Base-by-base conservation (phyloP, 2,329 filamentous ascomycete species). In the Cephalotrichum gorgonifer region DNA sequence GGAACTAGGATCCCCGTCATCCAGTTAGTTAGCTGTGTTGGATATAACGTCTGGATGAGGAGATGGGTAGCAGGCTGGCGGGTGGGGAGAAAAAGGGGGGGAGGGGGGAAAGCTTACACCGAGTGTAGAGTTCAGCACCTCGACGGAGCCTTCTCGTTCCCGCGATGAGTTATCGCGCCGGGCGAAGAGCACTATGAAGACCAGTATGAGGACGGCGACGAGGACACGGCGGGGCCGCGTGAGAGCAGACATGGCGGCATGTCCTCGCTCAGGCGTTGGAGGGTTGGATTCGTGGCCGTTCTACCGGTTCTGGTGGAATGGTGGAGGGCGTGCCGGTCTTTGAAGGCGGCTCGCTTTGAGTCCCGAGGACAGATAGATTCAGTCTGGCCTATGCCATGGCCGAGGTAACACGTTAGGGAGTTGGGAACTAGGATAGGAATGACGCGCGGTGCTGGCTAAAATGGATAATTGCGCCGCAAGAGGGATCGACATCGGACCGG, bases 1-100 rank as follows among this genome's bases (percentile, higher is more conserved):
- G 62, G 53, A 79, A 79, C 74, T 77, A 33, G 11, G 30, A 14
- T 20, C 20, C 4, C 11, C 14, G 8, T 26, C 22, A 14, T 11
- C 39, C 8, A 6, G 12, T 25, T 22, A 8, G 5, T 38, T 17
- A 8, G 14, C 31, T n/a, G n/a, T n/a, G n/a, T 31, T 31, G 28
- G 8, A 7, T 8, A 14, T 31, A 31, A 31, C 14, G 14, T 8
- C 8, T 39, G n/a, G 23, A 15, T 6, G 31, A 45, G 12, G 17
- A 26, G 28, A 44, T n/a, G 25, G 15, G 25, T 30, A 27, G 30
- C 12, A 38, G 28, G 12, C n/a, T 20, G 30, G 3, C 3, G 7
- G 8, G 46, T 8, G 22, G 25, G 12, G 4, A 11, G 11, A 26
- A 39, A 17, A 20, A 22, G 14, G 30, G 15, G 11, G 3, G 26